Base-by-base conservation (phyloP, 1,284 basidiomycete genomes). In the Vanrija pseudolonga region DNA sequence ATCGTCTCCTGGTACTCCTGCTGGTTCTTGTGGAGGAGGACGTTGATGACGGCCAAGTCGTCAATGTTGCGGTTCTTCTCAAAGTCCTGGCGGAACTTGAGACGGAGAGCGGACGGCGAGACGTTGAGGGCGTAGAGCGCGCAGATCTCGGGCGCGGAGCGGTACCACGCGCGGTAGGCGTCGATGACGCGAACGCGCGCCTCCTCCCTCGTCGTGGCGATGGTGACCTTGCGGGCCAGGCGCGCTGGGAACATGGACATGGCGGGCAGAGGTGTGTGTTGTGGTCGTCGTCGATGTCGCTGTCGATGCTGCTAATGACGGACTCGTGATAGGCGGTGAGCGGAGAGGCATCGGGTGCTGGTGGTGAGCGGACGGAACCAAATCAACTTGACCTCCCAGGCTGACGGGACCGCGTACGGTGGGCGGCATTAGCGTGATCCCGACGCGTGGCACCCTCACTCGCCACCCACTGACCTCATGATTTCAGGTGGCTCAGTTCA, bases 1-100 rank as follows among this genome's bases (percentile, higher is more conserved):
- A 96, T 83, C 45, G 88, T 88, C 81, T 94, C 96, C 80, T 98
- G 96, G 72, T 86, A 93, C 67, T 97, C 93, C 77, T 86, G 86
- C 61, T 86, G 80, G 58, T 84, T 84, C 82, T 98, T 98, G 75
- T 87, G 83, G 47, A 98, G 74, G 65, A 98, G 81, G 48, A 97
- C 80, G 73, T 99, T 92, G 72, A 97, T 85, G 42, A 90, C 85
- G 52, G 85, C 84, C 32, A 85, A 77, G 78, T 98, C 92, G 49
- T 86, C 84, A 48, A 97, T 84, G 67, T 88, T 79, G 58, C 87
- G 83, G 80, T 94, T 88, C 65, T 83, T 81, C 77, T 98, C 95
- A 66, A 97, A 98, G 63, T 86, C 84, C 66, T 86, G 84, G 66
- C 95, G 86, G 65, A 98, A 85, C 68, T 86, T 85, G 61, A 88